Percentiles rank a stretch among this genome's conserved stretches.
These are phyloP conservation scores for Rhizomucor pusillus DNA, from an alignment of 371 early-diverging fungal genomes.

Conservation along the genomic window DNA sequence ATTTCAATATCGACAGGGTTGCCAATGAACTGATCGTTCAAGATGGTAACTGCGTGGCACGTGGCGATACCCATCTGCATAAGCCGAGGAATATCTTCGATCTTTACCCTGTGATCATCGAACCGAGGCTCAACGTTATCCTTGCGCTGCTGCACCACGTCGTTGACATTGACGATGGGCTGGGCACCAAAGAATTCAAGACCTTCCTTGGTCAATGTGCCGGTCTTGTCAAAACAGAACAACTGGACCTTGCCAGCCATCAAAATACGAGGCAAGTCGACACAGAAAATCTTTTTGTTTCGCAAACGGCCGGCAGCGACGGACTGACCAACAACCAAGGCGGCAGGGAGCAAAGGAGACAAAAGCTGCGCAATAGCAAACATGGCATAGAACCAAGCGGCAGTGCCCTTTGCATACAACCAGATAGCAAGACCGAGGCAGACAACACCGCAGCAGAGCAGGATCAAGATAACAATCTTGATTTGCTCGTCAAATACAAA, in stretches of 20 bases:
- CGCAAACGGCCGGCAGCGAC: conserved; percentile 74
- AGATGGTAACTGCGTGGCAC: conserved; percentile 79
- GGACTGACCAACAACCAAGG: conserved; percentile 71
- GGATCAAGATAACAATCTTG: conserved; percentile 62
- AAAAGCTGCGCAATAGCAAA: conserved; percentile 74
- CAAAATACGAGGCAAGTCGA: conserved; percentile 81
- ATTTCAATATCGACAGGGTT: conserved; percentile 95
- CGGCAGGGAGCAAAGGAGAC: conserved; percentile 62
- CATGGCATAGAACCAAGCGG: conserved; percentile 64
- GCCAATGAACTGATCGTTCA: conserved; percentile 74
- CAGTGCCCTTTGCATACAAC: conserved; percentile 41
- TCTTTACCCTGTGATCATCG: conserved; percentile 27
- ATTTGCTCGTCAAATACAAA: conserved; percentile 71
- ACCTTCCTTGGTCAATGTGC: conserved; percentile 66
- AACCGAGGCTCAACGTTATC: conserved; percentile 14
- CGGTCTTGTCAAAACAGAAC: conserved; percentile 82
- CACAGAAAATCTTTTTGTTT: conserved; percentile 65
- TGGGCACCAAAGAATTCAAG: conserved; percentile 58
- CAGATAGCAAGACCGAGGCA: conserved; percentile 54
- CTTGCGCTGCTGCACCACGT: conserved; percentile 26
- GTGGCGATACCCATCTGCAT: conserved; percentile 69
- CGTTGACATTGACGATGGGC: conserved; percentile 22
- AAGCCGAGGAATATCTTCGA: conserved; percentile 33
- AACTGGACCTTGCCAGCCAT: conserved; percentile 92
- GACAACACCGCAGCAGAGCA: conserved; percentile 56